Evolutionary conservation across 768 basidiomycete species (phyloP).

Genomic region (Favolaschia claudopus): DNA sequence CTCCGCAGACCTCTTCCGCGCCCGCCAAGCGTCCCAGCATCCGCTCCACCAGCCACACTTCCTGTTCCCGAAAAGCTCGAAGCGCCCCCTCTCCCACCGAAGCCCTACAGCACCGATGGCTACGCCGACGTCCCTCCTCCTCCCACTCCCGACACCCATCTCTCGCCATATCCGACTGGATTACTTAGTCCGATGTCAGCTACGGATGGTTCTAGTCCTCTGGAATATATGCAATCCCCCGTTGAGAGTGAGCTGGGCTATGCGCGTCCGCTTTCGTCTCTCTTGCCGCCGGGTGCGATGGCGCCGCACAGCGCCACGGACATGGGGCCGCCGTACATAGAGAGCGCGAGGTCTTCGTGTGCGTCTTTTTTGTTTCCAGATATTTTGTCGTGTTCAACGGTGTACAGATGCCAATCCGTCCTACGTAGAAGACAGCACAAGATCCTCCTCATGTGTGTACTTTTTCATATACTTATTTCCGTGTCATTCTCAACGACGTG

Average conservation of each 20-base stretch:
- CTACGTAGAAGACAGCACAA: too few species aligned
- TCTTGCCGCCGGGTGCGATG: slow-evolving; percentile 2
- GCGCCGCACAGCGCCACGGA: slow-evolving; percentile 9
- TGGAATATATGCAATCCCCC: slow-evolving; percentile 27
- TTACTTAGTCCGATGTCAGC: slow-evolving; percentile 16
- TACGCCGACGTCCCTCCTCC: not conserved
- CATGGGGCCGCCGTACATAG: too few species aligned
- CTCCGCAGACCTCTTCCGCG: slow-evolving; percentile 13
- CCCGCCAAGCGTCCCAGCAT: slow-evolving; percentile 8
- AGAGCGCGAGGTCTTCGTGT: slow-evolving; percentile 1
- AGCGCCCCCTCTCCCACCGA: too few species aligned
- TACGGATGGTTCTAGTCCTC: slow-evolving; percentile 13
- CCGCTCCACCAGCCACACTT: not conserved
- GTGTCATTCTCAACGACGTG: too few species aligned
- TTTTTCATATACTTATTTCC: too few species aligned
- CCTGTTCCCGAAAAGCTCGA: too few species aligned
- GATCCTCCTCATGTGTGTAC: too few species aligned
- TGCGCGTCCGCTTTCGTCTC: slow-evolving; percentile 7
- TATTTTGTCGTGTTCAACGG: too few species aligned
- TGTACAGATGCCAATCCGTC: too few species aligned
- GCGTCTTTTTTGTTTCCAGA: not conserved
- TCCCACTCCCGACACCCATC: not conserved
- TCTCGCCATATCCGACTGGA: slow-evolving; percentile 6
- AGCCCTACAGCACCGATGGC: too few species aligned
- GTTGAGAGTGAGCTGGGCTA: slow-evolving; percentile 14